Conservation (phyloP, 345 rosid genomes). For the Clausena lansium region DNA sequence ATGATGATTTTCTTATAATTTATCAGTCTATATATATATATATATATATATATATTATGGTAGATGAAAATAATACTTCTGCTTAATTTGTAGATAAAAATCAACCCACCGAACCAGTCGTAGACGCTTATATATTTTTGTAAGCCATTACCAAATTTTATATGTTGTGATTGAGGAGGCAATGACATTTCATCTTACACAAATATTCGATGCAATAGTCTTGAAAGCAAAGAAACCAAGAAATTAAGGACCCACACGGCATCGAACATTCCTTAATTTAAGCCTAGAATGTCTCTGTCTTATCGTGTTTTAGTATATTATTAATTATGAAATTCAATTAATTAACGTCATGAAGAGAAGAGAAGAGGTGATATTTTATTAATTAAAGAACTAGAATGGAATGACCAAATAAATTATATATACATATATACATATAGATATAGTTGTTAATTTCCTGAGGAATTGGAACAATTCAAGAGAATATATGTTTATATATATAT, state of each 20-base stretch:
- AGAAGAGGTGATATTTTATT: not conserved
- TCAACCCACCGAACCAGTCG: not conserved
- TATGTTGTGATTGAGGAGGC: conserved; percentile 5
- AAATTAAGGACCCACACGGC: conserved; percentile 20
- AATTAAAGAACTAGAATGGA: not conserved
- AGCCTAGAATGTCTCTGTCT: conserved; percentile 5
- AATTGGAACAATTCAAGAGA: conserved; percentile 3
- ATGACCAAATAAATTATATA: not conserved
- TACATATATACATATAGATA: too few species aligned
- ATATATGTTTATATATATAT: too few species aligned
- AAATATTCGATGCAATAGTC: not conserved
- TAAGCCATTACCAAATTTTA: not conserved
- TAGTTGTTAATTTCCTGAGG: not conserved
- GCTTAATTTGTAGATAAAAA: not conserved
- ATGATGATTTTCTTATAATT: not conserved
- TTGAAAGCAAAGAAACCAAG: not conserved
- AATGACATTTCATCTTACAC: conserved; percentile 29
- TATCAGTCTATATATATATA: too few species aligned
- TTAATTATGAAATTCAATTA: not conserved
- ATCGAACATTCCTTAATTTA: conserved; percentile 2
- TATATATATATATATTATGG: too few species aligned
- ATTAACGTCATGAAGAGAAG: not conserved
- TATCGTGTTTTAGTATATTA: not conserved
- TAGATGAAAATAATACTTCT: not conserved
- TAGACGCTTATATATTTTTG: not conserved